A percentile compares a stretch with the other conserved stretches of the same genome.
phyloP scores from a whole-genome alignment of 148 eudicot genomes.

The Limonium bicolor region DNA sequence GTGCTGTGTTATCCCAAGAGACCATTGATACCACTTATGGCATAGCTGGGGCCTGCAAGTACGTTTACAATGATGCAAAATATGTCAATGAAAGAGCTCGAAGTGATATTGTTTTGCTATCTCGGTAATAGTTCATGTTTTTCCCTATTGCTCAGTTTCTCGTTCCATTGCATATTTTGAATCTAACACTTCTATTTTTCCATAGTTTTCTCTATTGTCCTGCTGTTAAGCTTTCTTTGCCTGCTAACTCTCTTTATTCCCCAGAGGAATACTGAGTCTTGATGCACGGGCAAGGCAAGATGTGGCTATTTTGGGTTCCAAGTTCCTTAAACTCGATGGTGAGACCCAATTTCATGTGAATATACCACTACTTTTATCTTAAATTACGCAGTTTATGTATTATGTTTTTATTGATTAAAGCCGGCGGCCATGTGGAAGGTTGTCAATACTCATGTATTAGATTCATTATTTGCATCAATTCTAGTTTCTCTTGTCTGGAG shows the following conservation, averaged over 20 bases:
- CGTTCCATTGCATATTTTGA: not conserved
- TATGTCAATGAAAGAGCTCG: constrained; percentile 82
- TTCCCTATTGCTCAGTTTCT: not conserved
- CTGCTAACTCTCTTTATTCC: constrained; percentile 1
- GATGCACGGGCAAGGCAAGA: constrained; percentile 95
- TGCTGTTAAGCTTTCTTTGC: not conserved
- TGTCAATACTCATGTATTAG: too few species aligned
- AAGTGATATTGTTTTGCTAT: constrained; percentile 76
- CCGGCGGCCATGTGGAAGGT: too few species aligned
- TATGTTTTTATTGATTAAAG: too few species aligned
- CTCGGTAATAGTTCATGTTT: constrained; percentile 40
- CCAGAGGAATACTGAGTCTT: constrained; percentile 61
- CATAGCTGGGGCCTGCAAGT: constrained; percentile 63
- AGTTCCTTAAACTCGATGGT: constrained; percentile 92
- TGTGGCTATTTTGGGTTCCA: constrained; percentile 75
- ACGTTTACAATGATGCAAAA: constrained; percentile 72
- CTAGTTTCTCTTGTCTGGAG: too few species aligned
- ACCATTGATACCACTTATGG: constrained; percentile 26
- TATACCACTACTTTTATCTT: too few species aligned
- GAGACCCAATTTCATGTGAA: constrained; percentile 4
- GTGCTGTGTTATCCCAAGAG: constrained; percentile 14
- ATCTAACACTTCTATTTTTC: not conserved
- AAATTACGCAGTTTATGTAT: too few species aligned
- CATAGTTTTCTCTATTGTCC: not conserved
- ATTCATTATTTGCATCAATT: too few species aligned